Percentiles rank a stretch among this genome's conserved stretches.
Evolutionary conservation across 768 basidiomycete species (phyloP).

Genomic region (Amanita subjunquillea): DNA sequence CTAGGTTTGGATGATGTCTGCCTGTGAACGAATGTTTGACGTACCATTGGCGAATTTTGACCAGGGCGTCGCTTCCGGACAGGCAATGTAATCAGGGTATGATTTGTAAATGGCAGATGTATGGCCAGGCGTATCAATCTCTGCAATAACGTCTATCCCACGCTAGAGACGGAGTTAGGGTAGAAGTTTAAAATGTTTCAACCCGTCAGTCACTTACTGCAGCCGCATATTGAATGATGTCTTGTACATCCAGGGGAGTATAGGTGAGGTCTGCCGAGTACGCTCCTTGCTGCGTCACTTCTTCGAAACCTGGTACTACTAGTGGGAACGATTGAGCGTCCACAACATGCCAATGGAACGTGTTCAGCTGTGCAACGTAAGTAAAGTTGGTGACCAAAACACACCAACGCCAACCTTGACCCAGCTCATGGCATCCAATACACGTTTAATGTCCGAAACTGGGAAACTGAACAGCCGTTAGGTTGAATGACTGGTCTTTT

Average conservation of each 20-base stretch:
- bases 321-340: conserved; percentile 81
- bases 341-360: conserved; percentile 78
- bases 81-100: conserved; percentile 71
- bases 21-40: background rate
- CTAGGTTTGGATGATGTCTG: background rate
- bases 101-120: conserved; percentile 56
- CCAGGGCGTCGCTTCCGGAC: conserved; percentile 52
- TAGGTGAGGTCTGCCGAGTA: conserved; percentile 52
- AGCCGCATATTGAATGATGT: conserved; percentile 59
- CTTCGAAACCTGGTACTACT: conserved; percentile 46
- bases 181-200: background rate
- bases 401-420: conserved; percentile 46
- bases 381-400: background rate
- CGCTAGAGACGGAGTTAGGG: conserved; percentile 24
- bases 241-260: conserved; percentile 39
- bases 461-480: conserved; percentile 36
- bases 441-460: conserved; percentile 52
- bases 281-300: conserved; percentile 53
- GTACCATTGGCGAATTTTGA: conserved; percentile 42
- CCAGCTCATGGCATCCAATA: conserved; percentile 70
- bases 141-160: conserved; percentile 66
- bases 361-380: conserved; percentile 40
- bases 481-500: background rate
- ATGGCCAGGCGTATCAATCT: conserved; percentile 83
- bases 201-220: conserved; percentile 33